Percentiles rank a stretch among this genome's conserved stretches.
Evolutionary conservation across 2,329 filamentous ascomycete genomes (phyloP).

Genomic region (Xylariomycetidae sp.): DNA sequence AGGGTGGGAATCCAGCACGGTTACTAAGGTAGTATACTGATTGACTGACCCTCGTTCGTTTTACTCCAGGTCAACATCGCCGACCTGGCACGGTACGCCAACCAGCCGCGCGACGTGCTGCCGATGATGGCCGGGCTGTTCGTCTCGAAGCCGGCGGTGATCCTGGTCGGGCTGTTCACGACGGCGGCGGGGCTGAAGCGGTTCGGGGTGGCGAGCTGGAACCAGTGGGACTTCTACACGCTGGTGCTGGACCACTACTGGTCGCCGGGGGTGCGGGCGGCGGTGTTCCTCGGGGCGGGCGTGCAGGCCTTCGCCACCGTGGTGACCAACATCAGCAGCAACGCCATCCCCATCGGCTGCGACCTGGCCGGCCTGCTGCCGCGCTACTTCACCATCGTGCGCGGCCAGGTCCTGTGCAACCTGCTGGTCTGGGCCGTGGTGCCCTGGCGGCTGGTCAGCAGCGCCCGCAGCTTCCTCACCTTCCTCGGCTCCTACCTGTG

Average conservation of each 20-base stretch:
- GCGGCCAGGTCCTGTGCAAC: conserved; percentile 35
- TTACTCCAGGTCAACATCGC: too few species aligned
- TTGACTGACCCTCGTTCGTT: too few species aligned
- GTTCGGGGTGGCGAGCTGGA: conserved; percentile 34
- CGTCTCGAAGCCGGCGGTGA: conserved; percentile 31
- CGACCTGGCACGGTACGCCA: conserved; percentile 33
- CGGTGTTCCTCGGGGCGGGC: conserved; percentile 26
- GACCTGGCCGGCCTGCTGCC: conserved; percentile 37
- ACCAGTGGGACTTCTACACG: conserved; percentile 37
- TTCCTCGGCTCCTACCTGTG: conserved; percentile 28
- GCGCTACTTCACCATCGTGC: conserved; percentile 34
- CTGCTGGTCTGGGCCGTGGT: conserved; percentile 22
- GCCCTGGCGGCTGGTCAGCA: conserved; percentile 37
- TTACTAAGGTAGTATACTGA: neutral
- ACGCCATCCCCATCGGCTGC: conserved; percentile 34
- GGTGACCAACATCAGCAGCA: conserved; percentile 35
- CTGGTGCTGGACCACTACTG: conserved; percentile 33
- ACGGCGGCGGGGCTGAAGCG: conserved; percentile 30
- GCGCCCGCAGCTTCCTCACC: conserved; percentile 33
- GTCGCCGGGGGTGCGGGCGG: conserved; percentile 29
- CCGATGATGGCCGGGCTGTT: conserved; percentile 29
- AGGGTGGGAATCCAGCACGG: too few species aligned
- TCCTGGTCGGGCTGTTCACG: conserved; percentile 33
- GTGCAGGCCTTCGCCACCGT: conserved; percentile 30
- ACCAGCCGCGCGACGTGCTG: conserved; percentile 19